A percentile compares a stretch with the other conserved stretches of the same genome.
Conservation (phyloP, 495 filamentous ascomycete genomes). For the Aspergillus haitiensis region DNA sequence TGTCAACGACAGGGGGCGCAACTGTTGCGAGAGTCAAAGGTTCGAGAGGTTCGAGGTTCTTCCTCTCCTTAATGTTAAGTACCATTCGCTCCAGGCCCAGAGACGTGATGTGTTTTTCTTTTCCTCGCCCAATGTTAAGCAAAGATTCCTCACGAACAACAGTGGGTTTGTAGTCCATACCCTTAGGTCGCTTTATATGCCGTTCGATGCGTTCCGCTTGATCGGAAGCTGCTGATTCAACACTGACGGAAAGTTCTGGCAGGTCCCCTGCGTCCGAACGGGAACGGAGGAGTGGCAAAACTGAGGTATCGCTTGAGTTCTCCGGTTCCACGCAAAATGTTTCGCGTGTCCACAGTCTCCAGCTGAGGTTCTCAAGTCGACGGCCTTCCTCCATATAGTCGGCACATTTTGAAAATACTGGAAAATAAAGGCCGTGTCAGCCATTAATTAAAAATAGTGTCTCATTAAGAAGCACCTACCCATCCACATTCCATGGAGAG, state of each 20-base stretch:
- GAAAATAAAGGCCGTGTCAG: background rate
- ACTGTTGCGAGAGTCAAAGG: conserved; percentile 40
- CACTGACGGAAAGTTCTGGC: conserved; percentile 86
- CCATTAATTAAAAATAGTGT: conserved; percentile 45
- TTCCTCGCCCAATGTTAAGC: conserved; percentile 60
- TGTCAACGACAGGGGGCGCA: conserved; percentile 55
- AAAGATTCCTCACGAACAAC: conserved; percentile 52
- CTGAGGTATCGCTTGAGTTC: conserved; percentile 47
- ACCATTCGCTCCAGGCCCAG: conserved; percentile 88
- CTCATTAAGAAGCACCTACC: conserved; percentile 80
- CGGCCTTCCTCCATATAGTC: conserved; percentile 92
- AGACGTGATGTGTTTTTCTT: conserved; percentile 88
- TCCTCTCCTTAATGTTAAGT: conserved; percentile 77
- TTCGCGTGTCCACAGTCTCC: conserved; percentile 94
- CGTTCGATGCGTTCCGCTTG: conserved; percentile 71
- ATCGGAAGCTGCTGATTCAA: conserved; percentile 77
- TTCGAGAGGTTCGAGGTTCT: conserved; percentile 61
- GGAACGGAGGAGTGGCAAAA: conserved; percentile 44
- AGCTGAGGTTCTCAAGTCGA: conserved; percentile 90
- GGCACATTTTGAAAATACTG: conserved; percentile 94
- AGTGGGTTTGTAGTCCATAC: conserved; percentile 44
- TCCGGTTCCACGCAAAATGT: conserved; percentile 90
- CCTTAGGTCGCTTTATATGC: conserved; percentile 54
- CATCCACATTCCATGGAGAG: conserved; percentile 97
- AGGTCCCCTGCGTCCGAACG: conserved; percentile 57